These are phyloP conservation scores for Aspergillus brasiliensis DNA, from an alignment of 2,329 filamentous ascomycete genomes.

Conservation along the genomic window DNA sequence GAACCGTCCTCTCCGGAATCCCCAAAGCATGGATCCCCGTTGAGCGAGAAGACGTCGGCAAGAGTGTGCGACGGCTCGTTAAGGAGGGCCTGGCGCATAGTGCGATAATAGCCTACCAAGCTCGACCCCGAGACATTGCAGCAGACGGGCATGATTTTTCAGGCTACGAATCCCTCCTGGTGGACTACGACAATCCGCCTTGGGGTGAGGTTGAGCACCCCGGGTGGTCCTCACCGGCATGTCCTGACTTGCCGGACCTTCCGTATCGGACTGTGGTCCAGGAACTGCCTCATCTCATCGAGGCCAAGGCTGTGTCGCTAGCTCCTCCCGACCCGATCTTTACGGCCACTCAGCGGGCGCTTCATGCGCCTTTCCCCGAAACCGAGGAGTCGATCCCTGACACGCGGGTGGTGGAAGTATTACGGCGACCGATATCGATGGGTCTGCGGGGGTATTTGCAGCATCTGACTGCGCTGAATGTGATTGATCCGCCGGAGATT, in stretches of 20 bases:
- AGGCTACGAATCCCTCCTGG: conserved; percentile 33
- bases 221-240: conserved; percentile 84
- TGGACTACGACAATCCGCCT: conserved; percentile 52
- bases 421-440: conserved; percentile 72
- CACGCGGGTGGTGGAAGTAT: conserved; percentile 66
- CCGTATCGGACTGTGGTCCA: conserved; percentile 79
- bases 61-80: conserved; percentile 75
- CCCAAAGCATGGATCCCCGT: conserved; percentile 85
- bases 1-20: conserved; percentile 75
- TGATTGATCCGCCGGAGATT: conserved; percentile 58
- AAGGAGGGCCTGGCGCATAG: conserved; percentile 71
- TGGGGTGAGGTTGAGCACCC: conserved; percentile 87
- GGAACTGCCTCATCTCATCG: conserved; percentile 86
- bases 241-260: conserved; percentile 73
- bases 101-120: conserved; percentile 77
- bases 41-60: conserved; percentile 78
- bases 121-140: conserved; percentile 65
- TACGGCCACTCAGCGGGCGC: conserved; percentile 39
- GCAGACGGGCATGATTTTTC: conserved; percentile 36
- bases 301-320: conserved; percentile 88
- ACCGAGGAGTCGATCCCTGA: conserved; percentile 55
- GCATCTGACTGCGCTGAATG: conserved; percentile 67
- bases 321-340: conserved; percentile 61
- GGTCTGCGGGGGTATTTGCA: conserved; percentile 76
- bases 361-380: conserved; percentile 34